These are phyloP conservation scores for Metschnikowia kunwiensis DNA, from an alignment of 805 yeast genomes.

Conservation along the genomic window DNA sequence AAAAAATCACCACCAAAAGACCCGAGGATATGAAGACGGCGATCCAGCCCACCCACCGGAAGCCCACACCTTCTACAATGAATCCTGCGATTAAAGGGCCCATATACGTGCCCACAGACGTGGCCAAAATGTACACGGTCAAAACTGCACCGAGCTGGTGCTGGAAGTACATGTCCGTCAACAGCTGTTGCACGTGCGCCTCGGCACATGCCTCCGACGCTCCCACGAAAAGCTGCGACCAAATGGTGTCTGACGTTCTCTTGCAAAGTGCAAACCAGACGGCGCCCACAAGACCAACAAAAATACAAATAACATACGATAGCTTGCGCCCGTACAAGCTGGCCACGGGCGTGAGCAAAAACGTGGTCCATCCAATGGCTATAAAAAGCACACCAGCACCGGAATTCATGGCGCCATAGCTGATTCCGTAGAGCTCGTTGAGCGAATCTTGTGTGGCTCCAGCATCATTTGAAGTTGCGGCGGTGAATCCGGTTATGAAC, in stretches of 20 bases:
- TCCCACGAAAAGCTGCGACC: slow-evolving; percentile 82
- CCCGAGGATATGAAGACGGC: slow-evolving; percentile 53
- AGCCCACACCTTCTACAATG: slow-evolving; percentile 56
- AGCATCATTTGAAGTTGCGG: slow-evolving; percentile 73
- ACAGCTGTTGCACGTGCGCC: slow-evolving; percentile 64
- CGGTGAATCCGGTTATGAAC: slow-evolving; percentile 64
- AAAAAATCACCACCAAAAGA: slow-evolving; percentile 49
- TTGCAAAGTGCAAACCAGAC: slow-evolving; percentile 66
- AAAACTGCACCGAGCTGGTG: slow-evolving; percentile 74
- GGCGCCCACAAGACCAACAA: slow-evolving; percentile 61
- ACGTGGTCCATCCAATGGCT: slow-evolving; percentile 64
- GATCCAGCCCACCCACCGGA: slow-evolving; percentile 79
- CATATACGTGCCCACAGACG: slow-evolving; percentile 72
- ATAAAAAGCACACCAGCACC: slow-evolving; percentile 78
- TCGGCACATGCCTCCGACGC: slow-evolving; percentile 75
- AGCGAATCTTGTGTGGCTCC: slow-evolving; percentile 68
- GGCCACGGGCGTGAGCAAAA: slow-evolving; percentile 65
- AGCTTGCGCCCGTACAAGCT: slow-evolving; percentile 67
- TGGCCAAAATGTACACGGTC: slow-evolving; percentile 70
- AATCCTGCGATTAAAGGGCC: slow-evolving; percentile 82
- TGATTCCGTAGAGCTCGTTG: slow-evolving; percentile 58
- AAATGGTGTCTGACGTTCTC: slow-evolving; percentile 57
- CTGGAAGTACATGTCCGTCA: slow-evolving; percentile 70
- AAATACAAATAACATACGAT: slow-evolving; percentile 58
- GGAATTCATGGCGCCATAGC: slow-evolving; percentile 68